These are phyloP conservation scores for Leptodontidium sp. DNA, from an alignment of 2,329 filamentous ascomycete species.

Conservation along the genomic window DNA sequence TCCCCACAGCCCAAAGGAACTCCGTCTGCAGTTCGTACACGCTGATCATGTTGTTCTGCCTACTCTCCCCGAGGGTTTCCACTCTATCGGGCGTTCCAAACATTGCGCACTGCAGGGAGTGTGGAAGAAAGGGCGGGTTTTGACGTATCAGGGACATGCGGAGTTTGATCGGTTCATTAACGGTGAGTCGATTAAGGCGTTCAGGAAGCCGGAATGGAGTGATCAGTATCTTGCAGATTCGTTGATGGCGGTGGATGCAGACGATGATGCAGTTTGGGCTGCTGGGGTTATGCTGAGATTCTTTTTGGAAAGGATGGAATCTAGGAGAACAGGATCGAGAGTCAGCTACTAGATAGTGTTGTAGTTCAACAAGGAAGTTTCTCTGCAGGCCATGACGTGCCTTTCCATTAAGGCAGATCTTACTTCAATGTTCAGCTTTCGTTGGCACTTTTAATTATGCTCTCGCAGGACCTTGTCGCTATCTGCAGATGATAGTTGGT, in stretches of 20 bases:
- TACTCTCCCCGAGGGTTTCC: slow-evolving; percentile 29
- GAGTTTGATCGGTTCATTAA: slow-evolving; percentile 55
- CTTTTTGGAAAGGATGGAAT: slow-evolving; percentile 35
- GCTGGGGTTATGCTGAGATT: slow-evolving; percentile 48
- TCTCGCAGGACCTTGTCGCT: too few species aligned
- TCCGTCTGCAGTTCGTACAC: slow-evolving; percentile 52
- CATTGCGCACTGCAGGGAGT: slow-evolving; percentile 52
- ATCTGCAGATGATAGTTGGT: too few species aligned
- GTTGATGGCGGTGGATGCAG: slow-evolving; percentile 35
- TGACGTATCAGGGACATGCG: slow-evolving; percentile 54
- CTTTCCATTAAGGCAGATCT: too few species aligned
- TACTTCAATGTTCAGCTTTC: too few species aligned
- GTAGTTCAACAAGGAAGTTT: too few species aligned
- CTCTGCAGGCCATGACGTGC: too few species aligned
- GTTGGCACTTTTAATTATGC: too few species aligned
- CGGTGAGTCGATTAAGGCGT: slow-evolving; percentile 49
- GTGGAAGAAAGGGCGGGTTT: slow-evolving; percentile 49
- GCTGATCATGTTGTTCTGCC: slow-evolving; percentile 43
- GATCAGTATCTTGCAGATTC: slow-evolving; percentile 36
- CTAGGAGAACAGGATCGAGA: background rate
- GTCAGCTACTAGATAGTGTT: too few species aligned
- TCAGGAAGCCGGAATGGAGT: slow-evolving; percentile 43
- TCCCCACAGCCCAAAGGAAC: slow-evolving; percentile 19
- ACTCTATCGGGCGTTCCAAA: slow-evolving; percentile 39
- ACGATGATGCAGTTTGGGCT: slow-evolving; percentile 46